A percentile compares a stretch with the other conserved stretches of the same genome.
Conservation (phyloP, 208 protist species). For the Angomonas deanei region DNA sequence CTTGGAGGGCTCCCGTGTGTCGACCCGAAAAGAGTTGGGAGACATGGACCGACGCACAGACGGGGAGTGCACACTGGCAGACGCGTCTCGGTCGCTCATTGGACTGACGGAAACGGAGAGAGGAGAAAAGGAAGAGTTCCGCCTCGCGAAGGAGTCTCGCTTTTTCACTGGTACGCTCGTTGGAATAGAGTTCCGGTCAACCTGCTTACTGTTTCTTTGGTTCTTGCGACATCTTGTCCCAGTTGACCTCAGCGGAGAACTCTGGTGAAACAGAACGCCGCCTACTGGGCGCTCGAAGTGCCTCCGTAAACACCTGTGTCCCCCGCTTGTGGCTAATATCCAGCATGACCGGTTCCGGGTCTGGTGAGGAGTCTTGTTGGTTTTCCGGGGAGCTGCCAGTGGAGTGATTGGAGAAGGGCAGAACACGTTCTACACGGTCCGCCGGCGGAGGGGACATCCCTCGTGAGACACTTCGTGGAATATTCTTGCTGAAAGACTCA, state of each 20-base stretch:
- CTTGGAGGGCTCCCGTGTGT: background rate
- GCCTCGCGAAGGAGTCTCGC: background rate
- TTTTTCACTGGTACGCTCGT: too few species aligned
- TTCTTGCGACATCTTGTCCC: too few species aligned
- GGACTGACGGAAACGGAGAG: background rate
- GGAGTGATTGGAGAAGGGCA: constrained; percentile 3
- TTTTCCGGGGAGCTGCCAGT: background rate
- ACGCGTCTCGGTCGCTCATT: background rate
- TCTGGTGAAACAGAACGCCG: too few species aligned
- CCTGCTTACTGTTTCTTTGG: too few species aligned
- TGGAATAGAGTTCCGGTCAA: too few species aligned
- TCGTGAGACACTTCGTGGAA: background rate
- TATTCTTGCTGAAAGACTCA: background rate
- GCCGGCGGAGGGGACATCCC: constrained; percentile 1
- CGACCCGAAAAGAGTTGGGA: background rate
- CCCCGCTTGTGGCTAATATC: background rate
- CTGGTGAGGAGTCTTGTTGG: background rate
- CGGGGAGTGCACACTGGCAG: background rate
- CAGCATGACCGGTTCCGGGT: background rate
- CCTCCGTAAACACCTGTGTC: background rate
- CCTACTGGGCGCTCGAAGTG: too few species aligned
- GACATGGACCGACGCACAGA: background rate
- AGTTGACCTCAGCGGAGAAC: too few species aligned
- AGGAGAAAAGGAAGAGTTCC: background rate
- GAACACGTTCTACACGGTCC: constrained; percentile 3